A percentile compares a stretch with the other conserved stretches of the same genome.
phyloP scores from a whole-genome alignment of 2,329 filamentous ascomycete species.

The Nothophaeocryptopus gaeumannii region DNA sequence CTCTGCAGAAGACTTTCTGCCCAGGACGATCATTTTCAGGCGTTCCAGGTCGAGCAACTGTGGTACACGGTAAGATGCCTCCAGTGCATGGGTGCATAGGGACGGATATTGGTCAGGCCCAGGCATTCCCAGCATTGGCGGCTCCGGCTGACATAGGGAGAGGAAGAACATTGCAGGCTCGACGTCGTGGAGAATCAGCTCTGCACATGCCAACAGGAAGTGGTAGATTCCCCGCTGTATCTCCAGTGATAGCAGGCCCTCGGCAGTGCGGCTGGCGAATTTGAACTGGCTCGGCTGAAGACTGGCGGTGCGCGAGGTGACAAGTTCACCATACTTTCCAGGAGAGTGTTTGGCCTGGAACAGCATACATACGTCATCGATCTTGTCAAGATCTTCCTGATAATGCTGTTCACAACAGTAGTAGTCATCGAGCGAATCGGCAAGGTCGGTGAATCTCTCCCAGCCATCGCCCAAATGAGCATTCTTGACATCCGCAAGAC shows the following conservation, averaged over 20 bases:
- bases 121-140: not conserved
- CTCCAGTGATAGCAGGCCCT: constrained; percentile 48
- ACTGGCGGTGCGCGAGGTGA: constrained; percentile 15
- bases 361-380: constrained; percentile 18
- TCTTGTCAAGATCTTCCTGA: constrained; percentile 9
- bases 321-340: constrained; percentile 28
- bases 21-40: constrained; percentile 46
- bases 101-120: constrained; percentile 11
- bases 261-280: constrained; percentile 6
- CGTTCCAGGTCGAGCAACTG: constrained; percentile 46
- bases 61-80: constrained; percentile 55
- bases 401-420: constrained; percentile 16
- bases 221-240: constrained; percentile 48
- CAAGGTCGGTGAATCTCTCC: constrained; percentile 10
- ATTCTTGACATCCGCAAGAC: constrained; percentile 43
- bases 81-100: constrained; percentile 34
- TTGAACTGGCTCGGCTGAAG: constrained; percentile 12
- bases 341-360: constrained; percentile 29
- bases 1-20: constrained; percentile 43
- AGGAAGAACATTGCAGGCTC: constrained; percentile 13
- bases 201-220: constrained; percentile 52
- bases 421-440: constrained; percentile 3
- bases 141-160: constrained; percentile 18
- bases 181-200: constrained; percentile 54
- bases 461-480: constrained; percentile 33